Evolutionary conservation across 805 yeast genomes (phyloP).

Genomic region (Yarrowia yakushimensis): DNA sequence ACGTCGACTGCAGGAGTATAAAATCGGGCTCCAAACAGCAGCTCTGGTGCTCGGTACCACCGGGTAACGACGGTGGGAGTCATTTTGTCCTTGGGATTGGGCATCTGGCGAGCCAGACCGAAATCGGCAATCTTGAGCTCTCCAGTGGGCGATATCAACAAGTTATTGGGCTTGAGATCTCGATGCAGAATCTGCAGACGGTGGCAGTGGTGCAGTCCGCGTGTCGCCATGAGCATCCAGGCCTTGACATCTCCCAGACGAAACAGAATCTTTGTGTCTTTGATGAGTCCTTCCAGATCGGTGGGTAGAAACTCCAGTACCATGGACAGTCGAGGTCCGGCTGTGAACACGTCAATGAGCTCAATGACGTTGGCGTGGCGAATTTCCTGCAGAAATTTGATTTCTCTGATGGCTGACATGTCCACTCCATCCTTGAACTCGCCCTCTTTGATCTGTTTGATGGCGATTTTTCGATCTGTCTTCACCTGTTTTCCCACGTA

Average conservation of each 20-base stretch:
- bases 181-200: conserved; percentile 86
- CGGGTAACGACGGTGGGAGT: conserved; percentile 95
- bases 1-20: conserved; percentile 87
- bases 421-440: conserved; percentile 94
- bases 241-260: conserved; percentile 84
- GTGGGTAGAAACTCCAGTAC: conserved; percentile 92
- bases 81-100: conserved; percentile 58
- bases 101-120: conserved; percentile 85
- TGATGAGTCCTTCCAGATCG: conserved; percentile 85
- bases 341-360: conserved; percentile 78
- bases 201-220: conserved; percentile 96
- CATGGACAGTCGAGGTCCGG: conserved; percentile 62
- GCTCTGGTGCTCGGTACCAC: conserved; percentile 97
- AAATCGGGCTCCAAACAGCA: conserved; percentile 81
- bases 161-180: conserved; percentile 88
- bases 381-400: conserved; percentile 79
- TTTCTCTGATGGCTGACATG: conserved; percentile 93
- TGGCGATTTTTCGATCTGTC: conserved; percentile 67
- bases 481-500: conserved; percentile 62
- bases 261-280: conserved; percentile 72
- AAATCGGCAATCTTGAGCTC: conserved; percentile 93
- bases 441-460: conserved; percentile 92
- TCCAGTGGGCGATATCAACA: conserved; percentile 82
- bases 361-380: conserved; percentile 79
- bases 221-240: conserved; percentile 89